Evolutionary conservation across 768 basidiomycete species (phyloP).

Genomic region (Rhizopogon vesiculosus): DNA sequence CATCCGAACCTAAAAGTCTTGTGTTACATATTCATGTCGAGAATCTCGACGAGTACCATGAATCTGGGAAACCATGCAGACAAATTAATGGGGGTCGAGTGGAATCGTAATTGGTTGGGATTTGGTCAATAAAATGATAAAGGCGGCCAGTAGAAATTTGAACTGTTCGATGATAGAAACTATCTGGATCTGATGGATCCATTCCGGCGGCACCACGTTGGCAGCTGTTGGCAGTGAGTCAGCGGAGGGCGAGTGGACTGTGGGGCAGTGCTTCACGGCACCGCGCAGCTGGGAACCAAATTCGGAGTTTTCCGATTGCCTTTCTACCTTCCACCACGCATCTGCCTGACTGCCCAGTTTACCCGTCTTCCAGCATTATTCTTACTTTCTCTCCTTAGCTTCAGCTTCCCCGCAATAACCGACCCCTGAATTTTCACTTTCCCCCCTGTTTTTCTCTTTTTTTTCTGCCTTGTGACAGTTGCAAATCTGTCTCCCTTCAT

Average conservation of each 20-base stretch:
- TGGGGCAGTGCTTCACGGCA: conserved; percentile 18
- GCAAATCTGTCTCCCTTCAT: conserved; percentile 21
- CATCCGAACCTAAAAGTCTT: conserved; percentile 57
- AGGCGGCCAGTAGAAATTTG: conserved; percentile 52
- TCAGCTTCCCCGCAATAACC: conserved; percentile 15
- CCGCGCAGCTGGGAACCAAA: conserved; percentile 19
- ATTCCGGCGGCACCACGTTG: background rate
- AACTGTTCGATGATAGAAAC: conserved; percentile 51
- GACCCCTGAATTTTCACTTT: background rate
- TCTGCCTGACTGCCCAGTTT: conserved; percentile 10
- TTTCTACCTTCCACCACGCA: conserved; percentile 18
- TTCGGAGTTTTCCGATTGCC: conserved; percentile 22
- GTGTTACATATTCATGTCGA: background rate
- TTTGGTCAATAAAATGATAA: conserved; percentile 73
- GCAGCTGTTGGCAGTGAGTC: conserved; percentile 2
- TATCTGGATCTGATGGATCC: conserved; percentile 8
- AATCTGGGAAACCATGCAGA: conserved; percentile 79
- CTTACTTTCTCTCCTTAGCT: background rate
- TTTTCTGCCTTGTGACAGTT: conserved; percentile 20
- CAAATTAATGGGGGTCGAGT: conserved; percentile 54
- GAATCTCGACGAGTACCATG: conserved; percentile 27
- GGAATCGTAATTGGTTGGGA: conserved; percentile 38
- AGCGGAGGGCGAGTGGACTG: background rate
- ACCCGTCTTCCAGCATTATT: conserved; percentile 4
- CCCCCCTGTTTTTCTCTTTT: conserved; percentile 17